A percentile compares a stretch with the other conserved stretches of the same genome.
These are phyloP conservation scores for Coffea canephora DNA, from an alignment of 257 asterid genomes.

Conservation along the genomic window DNA sequence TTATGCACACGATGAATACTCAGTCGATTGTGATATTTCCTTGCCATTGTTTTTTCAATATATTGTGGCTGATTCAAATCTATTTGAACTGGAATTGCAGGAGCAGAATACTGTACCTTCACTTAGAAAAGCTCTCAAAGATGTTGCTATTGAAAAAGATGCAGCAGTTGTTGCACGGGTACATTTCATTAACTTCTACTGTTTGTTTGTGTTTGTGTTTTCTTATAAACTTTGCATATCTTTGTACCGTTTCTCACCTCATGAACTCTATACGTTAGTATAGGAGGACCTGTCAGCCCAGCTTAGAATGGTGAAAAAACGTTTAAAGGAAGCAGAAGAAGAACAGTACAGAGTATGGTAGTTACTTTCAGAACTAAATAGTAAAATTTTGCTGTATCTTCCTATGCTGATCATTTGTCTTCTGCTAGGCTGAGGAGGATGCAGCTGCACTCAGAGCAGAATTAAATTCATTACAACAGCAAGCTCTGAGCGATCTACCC, in stretches of 20 bases:
- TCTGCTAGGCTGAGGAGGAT: slow-evolving; percentile 91
- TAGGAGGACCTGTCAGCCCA: slow-evolving; percentile 98
- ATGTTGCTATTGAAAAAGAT: slow-evolving; percentile 98
- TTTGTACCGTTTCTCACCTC: slow-evolving; percentile 15
- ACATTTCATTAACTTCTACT: slow-evolving; percentile 12
- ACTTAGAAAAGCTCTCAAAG: slow-evolving; percentile 86
- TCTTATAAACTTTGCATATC: not conserved
- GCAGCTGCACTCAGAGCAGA: slow-evolving; percentile 92
- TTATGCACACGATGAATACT: not conserved
- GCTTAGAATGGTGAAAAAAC: slow-evolving; percentile 79
- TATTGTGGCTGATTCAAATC: slow-evolving; percentile 2
- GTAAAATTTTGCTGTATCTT: slow-evolving; percentile 12
- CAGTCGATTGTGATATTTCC: not conserved
- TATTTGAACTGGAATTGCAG: slow-evolving; percentile 44
- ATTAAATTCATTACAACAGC: slow-evolving; percentile 80
- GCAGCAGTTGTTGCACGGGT: slow-evolving; percentile 99
- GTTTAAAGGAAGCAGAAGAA: slow-evolving; percentile 95
- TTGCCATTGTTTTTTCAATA: not conserved
- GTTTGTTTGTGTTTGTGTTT: not conserved
- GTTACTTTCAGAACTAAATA: slow-evolving; percentile 13
- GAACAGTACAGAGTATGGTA: slow-evolving; percentile 84
- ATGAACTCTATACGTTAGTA: slow-evolving; percentile 27
- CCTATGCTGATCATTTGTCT: slow-evolving; percentile 20
- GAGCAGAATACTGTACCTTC: slow-evolving; percentile 84
- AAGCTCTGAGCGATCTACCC: slow-evolving; percentile 52